These are phyloP conservation scores for Rhodomyrtus psidioides DNA, from an alignment of 441 rosid genomes.

Conservation along the genomic window DNA sequence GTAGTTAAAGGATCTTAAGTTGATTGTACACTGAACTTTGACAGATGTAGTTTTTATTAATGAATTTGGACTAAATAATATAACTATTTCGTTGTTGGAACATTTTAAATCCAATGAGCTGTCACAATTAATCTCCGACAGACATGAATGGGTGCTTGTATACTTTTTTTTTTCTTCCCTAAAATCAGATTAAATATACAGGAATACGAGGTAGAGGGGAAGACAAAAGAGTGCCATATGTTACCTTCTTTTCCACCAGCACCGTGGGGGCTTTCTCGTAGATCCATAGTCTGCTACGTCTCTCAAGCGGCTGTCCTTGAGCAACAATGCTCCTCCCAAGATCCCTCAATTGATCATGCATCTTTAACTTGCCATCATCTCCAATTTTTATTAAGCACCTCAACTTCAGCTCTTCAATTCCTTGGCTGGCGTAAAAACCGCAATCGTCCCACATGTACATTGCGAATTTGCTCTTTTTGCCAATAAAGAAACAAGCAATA, in stretches of 20 bases:
- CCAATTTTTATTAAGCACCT: background rate
- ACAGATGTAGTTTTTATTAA: too few relatives aligned
- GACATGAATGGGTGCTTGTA: too few relatives aligned
- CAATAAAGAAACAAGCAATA: background rate
- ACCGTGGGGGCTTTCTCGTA: background rate
- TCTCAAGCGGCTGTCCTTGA: background rate
- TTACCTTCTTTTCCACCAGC: background rate
- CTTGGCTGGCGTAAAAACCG: background rate
- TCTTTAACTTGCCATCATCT: background rate
- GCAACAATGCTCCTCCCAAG: background rate
- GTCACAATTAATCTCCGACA: too few relatives aligned
- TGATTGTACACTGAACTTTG: too few relatives aligned
- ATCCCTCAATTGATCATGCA: background rate
- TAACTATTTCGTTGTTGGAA: too few relatives aligned
- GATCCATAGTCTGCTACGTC: background rate
- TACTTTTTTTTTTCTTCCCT: too few relatives aligned
- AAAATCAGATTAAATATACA: too few relatives aligned
- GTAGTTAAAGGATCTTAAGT: background rate
- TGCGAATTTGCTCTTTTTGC: rapidly evolving
- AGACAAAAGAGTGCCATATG: background rate
- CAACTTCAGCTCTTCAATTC: background rate
- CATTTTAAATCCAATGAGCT: too few relatives aligned
- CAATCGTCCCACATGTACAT: background rate
- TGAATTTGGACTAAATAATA: too few relatives aligned
- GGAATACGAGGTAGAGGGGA: background rate